phyloP scores from a whole-genome alignment of 257 asterid genomes.

The Nicotiana otophora region DNA sequence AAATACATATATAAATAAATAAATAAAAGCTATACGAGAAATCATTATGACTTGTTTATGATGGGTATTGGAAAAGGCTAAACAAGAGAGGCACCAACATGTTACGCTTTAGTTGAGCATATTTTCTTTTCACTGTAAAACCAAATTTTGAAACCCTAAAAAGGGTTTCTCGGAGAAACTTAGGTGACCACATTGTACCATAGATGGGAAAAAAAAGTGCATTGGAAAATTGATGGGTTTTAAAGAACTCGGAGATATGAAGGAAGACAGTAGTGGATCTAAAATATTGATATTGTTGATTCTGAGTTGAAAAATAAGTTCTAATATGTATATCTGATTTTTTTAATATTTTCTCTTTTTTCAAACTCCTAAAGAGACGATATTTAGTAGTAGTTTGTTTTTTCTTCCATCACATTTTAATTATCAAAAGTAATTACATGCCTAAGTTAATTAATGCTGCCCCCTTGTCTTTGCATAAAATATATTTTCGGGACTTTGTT shows the following conservation, averaged over 20 bases:
- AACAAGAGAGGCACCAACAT: slow-evolving; percentile 7
- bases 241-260: too few relatives aligned
- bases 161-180: slow-evolving; percentile 8
- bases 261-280: too few relatives aligned
- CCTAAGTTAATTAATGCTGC: background rate
- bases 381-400: background rate
- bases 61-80: slow-evolving; percentile 6
- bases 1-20: background rate
- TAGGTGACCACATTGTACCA: slow-evolving; percentile 13
- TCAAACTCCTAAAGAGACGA: background rate
- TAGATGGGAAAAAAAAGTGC: background rate
- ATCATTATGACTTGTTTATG: slow-evolving; percentile 6
- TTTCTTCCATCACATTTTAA: background rate
- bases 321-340: too few relatives aligned
- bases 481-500: background rate
- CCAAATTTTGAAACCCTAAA: background rate
- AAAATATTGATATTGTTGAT: background rate
- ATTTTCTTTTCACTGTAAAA: background rate
- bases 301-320: background rate
- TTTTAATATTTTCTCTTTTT: background rate
- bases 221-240: background rate
- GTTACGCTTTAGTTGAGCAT: slow-evolving; percentile 8
- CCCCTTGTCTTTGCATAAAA: background rate
- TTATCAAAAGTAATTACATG: slow-evolving; percentile 4
- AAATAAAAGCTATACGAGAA: background rate